Evolutionary conservation across 2,329 filamentous ascomycete genomes (phyloP).

Genomic region (Acephala macrosclerotiorum): DNA sequence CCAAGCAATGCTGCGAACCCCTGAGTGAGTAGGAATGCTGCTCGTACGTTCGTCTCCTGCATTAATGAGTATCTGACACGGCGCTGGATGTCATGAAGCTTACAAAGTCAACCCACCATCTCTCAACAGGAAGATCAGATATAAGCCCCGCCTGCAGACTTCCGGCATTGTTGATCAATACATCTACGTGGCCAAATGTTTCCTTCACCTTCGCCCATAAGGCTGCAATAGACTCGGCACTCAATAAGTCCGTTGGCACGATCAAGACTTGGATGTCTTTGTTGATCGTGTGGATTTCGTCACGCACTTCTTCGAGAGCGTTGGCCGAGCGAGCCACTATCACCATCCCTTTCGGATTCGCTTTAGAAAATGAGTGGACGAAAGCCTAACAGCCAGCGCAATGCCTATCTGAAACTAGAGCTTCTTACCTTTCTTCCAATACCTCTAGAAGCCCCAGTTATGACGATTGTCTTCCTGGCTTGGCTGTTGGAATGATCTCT

Average conservation of each 20-base stretch:
- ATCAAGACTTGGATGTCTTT: conserved; percentile 43
- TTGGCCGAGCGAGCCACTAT: conserved; percentile 43
- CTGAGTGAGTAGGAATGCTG: conserved; percentile 44
- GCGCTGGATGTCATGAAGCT: conserved; percentile 2
- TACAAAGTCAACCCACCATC: conserved; percentile 35
- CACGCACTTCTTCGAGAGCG: conserved; percentile 40
- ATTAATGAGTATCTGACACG: background rate
- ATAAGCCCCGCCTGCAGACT: conserved; percentile 10
- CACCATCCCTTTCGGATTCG: conserved; percentile 46
- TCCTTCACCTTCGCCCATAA: conserved; percentile 33
- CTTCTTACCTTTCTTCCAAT: conserved; percentile 38
- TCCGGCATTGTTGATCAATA: conserved; percentile 48
- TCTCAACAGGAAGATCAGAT: conserved; percentile 12
- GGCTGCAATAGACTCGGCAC: conserved; percentile 26
- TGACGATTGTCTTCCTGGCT: conserved; percentile 41
- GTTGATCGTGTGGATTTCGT: conserved; percentile 42
- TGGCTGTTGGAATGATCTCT: conserved; percentile 42
- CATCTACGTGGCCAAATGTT: conserved; percentile 57
- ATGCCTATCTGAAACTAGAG: background rate
- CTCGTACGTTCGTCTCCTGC: conserved; percentile 46
- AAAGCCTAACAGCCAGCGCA: conserved; percentile 15
- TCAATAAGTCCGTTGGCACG: conserved; percentile 43
- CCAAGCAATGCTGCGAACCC: conserved; percentile 42
- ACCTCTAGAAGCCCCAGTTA: conserved; percentile 52
- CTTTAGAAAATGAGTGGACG: conserved; percentile 40